A percentile compares a stretch with the other conserved stretches of the same genome.
Evolutionary conservation across 768 basidiomycete genomes (phyloP).

Genomic region (Naematelia encephala): DNA sequence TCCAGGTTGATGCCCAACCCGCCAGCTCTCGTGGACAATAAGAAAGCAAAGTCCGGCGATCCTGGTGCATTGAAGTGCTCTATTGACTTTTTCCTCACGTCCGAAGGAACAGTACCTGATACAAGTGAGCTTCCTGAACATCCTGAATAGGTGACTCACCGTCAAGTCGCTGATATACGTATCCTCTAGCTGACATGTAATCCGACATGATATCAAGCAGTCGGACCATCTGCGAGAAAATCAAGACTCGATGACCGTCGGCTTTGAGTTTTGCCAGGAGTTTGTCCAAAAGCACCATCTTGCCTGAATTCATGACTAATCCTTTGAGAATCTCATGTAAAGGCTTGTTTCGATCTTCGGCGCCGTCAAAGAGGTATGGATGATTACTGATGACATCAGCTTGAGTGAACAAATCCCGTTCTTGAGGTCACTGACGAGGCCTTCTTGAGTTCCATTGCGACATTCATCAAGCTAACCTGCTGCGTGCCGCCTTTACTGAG

Average conservation of each 20-base stretch:
- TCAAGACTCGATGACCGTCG: conserved; percentile 93
- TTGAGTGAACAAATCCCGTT: not conserved
- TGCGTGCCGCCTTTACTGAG: conserved; percentile 74
- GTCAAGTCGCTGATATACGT: conserved; percentile 89
- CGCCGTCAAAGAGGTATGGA: conserved; percentile 95
- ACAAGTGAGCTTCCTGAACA: not conserved
- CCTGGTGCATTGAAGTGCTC: conserved; percentile 93
- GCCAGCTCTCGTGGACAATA: conserved; percentile 93
- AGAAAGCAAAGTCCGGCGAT: conserved; percentile 92
- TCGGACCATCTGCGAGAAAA: conserved; percentile 98
- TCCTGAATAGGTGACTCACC: conserved; percentile 56
- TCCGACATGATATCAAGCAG: conserved; percentile 98
- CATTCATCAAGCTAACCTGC: conserved; percentile 93
- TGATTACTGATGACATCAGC: conserved; percentile 60
- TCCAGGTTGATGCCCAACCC: conserved; percentile 98
- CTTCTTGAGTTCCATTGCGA: conserved; percentile 99
- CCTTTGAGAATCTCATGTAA: conserved; percentile 83
- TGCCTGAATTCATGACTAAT: conserved; percentile 97
- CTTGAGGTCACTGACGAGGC: conserved; percentile 57
- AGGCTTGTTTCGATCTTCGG: conserved; percentile 57
- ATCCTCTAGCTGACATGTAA: conserved; percentile 86
- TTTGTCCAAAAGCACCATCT: conserved; percentile 97
- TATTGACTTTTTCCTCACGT: conserved; percentile 89
- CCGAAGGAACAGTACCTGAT: conserved; percentile 70
- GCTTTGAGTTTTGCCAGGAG: conserved; percentile 80